A percentile compares a stretch with the other conserved stretches of the same genome.
phyloP scores from a whole-genome alignment of 257 asterid species.

The Forsythia viridissima region DNA sequence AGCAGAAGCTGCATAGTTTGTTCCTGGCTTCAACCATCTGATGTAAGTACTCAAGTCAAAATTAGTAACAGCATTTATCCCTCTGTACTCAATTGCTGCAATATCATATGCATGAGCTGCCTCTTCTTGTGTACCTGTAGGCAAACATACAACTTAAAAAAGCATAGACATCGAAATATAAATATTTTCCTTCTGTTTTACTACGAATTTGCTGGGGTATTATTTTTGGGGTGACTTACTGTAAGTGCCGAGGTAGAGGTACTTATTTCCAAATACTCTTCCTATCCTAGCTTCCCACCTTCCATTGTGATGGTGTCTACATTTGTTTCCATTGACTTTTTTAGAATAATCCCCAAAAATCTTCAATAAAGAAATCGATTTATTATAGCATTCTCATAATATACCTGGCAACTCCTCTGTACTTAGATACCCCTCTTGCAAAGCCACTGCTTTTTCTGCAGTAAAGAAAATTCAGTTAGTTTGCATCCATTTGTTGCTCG shows the following conservation, averaged over 20 bases:
- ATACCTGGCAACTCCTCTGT: conserved; percentile 90
- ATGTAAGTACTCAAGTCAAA: conserved; percentile 59
- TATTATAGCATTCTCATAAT: background rate
- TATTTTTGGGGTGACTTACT: conserved; percentile 31
- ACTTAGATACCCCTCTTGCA: conserved; percentile 83
- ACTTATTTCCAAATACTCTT: conserved; percentile 62
- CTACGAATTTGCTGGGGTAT: background rate
- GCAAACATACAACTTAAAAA: background rate
- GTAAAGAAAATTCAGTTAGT: background rate
- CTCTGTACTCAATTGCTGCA: conserved; percentile 67
- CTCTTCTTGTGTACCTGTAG: conserved; percentile 64
- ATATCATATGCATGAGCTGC: conserved; percentile 68
- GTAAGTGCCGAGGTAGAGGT: conserved; percentile 70
- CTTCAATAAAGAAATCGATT: background rate
- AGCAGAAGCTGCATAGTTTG: conserved; percentile 20
- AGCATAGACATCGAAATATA: background rate
- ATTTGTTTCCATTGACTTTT: conserved; percentile 10
- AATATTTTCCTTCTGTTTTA: too few species aligned
- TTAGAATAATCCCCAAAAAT: background rate
- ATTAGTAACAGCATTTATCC: conserved; percentile 59
- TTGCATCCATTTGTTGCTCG: background rate
- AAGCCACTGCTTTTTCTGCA: conserved; percentile 78
- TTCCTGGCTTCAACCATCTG: conserved; percentile 54
- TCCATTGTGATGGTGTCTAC: conserved; percentile 70
- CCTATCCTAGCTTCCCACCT: conserved; percentile 79